Base-by-base conservation (phyloP, 495 filamentous ascomycete species). In the Penicillium malachiteum region DNA sequence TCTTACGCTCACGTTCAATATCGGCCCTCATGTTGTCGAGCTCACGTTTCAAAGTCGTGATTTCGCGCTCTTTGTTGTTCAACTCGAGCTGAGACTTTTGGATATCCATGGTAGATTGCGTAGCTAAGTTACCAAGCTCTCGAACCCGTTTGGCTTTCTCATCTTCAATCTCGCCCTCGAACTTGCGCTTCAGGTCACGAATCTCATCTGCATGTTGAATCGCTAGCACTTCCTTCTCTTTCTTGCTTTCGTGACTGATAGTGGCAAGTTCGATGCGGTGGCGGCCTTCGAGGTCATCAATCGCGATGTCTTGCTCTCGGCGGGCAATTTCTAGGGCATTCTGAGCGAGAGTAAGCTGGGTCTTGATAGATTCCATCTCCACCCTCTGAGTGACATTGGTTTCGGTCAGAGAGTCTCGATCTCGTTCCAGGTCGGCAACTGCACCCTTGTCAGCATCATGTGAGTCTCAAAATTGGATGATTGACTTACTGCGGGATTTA, bases 391-490 rank as follows among this genome's bases (percentile, higher is more conserved):
- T 67, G 2, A 77, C 55, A 53, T 87, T 89, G 21, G 71, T 73
- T 12, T 83, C 72, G 4, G 75, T 73, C 2, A 92, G 65, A 13
- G 83, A 78, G 11, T 79, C 73, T 39, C 81, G 78, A 6, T 84
- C 78, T 0, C 64, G 65, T 57, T 93, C 89, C 3, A 95, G 74
- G 18, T 89, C 85, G 52, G 64, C 71, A 41, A 87, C 92, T 96
- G 57, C 30, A 17, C 3, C 12, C 12, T 33, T 38, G 21, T 66
- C 45, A 70, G 42, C 42, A 55, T 48, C 34, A 9, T 32, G 10
- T 8, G 5, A 5, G 7, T 1, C 3, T 7, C 5, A 9, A 2
- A 5, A 31, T 14, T 1, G 1, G 33, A 34, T 5, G 11, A 13
- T 3, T 31, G 42, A 72, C 85, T 54, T 77, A 96, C 91, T 81